phyloP scores from a whole-genome alignment of 2,329 filamentous ascomycete genomes.

The Talaromyces sp. region DNA sequence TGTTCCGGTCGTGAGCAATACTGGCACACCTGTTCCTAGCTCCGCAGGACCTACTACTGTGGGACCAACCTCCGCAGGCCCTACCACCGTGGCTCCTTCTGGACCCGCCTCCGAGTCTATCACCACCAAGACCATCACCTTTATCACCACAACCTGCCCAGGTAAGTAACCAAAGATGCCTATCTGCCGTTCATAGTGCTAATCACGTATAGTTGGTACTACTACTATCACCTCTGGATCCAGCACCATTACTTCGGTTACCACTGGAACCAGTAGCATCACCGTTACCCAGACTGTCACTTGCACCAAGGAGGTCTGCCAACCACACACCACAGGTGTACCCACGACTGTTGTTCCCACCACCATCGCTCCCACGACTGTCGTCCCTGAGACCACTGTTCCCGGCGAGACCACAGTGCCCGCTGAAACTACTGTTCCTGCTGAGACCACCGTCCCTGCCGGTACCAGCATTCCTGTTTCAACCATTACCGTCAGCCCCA shows the following conservation, averaged over 20 bases:
- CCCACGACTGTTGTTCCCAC: not conserved
- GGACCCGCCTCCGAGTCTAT: slow-evolving; percentile 9
- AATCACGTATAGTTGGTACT: slow-evolving; percentile 8
- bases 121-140: slow-evolving; percentile 18
- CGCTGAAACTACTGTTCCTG: not conserved
- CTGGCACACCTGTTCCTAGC: not conserved
- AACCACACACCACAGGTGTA: slow-evolving; percentile 6
- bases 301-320: slow-evolving; percentile 18
- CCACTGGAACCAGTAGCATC: slow-evolving; percentile 17
- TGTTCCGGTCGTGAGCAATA: not conserved
- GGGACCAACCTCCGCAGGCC: not conserved
- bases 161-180: slow-evolving; percentile 1
- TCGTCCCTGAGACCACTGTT: not conserved
- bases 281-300: slow-evolving; percentile 18
- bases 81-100: not conserved
- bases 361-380: slow-evolving; percentile 8
- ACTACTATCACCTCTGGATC: slow-evolving; percentile 15
- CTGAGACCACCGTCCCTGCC: not conserved
- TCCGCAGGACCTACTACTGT: not conserved
- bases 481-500: slow-evolving; percentile 1
- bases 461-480: not conserved
- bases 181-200: not conserved
- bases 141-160: slow-evolving; percentile 18
- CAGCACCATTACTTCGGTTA: slow-evolving; percentile 10
- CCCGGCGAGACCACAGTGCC: not conserved